These are phyloP conservation scores for Boletellus sp. DNA, from an alignment of 768 basidiomycete genomes.

Conservation along the genomic window DNA sequence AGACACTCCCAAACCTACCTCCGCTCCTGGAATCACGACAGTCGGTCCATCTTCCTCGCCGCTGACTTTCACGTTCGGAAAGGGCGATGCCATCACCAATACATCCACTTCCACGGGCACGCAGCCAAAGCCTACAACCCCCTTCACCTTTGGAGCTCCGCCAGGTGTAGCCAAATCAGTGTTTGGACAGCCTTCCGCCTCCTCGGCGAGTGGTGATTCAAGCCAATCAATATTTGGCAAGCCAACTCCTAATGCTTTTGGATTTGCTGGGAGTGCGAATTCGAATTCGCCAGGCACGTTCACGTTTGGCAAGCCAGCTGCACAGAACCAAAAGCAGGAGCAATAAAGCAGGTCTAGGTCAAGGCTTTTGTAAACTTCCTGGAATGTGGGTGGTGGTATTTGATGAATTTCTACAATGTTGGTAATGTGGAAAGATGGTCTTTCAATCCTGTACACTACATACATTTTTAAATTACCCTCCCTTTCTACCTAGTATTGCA, in stretches of 20 bases:
- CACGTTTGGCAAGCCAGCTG: conserved; percentile 24
- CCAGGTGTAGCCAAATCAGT: conserved; percentile 3
- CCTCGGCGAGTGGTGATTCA: conserved; percentile 3
- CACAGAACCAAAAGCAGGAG: conserved; percentile 34
- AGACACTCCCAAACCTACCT: conserved; percentile 2
- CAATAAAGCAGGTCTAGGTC: conserved; percentile 17
- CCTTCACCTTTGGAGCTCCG: conserved; percentile 18
- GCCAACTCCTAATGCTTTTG: conserved; percentile 28
- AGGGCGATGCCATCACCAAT: conserved; percentile 9
- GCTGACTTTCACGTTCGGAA: conserved; percentile 15
- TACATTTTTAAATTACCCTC: neutral
- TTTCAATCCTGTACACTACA: conserved; percentile 15
- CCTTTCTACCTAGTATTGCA: too few relatives aligned
- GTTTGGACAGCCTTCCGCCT: conserved; percentile 9
- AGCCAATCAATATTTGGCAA: conserved; percentile 14
- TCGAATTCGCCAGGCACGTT: conserved; percentile 15
- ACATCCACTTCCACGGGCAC: conserved; percentile 5
- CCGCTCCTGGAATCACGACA: conserved; percentile 2
- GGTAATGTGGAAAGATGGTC: neutral
- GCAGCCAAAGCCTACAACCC: conserved; percentile 29
- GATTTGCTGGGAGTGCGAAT: conserved; percentile 26
- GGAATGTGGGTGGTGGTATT: neutral
- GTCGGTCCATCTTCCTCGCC: conserved; percentile 9
- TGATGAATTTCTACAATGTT: neutral
- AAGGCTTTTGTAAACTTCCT: neutral